Conservation (phyloP, 225 moss, liverwort and hornwort genomes). For the Straminergon stramineum region DNA sequence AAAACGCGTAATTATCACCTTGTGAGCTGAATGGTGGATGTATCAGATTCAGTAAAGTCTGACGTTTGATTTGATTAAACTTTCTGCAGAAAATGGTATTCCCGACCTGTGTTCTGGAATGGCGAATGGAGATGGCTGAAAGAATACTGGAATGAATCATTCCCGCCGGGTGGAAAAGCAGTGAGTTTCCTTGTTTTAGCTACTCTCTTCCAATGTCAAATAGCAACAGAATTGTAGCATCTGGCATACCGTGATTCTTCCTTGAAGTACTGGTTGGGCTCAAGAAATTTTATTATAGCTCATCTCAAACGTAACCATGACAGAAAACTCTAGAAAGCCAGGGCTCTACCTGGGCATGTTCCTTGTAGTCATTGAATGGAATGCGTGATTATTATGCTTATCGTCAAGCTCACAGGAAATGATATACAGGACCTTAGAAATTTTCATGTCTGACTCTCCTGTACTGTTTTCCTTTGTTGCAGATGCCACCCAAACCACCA, state of each 20-base stretch:
- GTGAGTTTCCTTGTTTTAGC: slow-evolving; percentile 2
- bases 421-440: neutral
- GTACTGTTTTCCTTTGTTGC: neutral
- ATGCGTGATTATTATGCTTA: neutral
- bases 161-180: slow-evolving; percentile 48
- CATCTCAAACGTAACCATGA: neutral
- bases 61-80: neutral
- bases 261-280: neutral
- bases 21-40: neutral
- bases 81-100: slow-evolving; percentile 41
- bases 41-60: neutral
- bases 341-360: neutral
- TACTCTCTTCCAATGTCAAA: neutral
- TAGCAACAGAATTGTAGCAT: neutral
- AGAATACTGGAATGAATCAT: slow-evolving; percentile 43
- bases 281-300: neutral
- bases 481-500: slow-evolving; percentile 51
- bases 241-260: neutral
- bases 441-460: neutral
- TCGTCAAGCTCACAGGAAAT: neutral
- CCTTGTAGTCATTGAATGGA: neutral
- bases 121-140: slow-evolving; percentile 35
- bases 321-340: neutral
- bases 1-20: neutral
- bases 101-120: slow-evolving; percentile 47